Conservation (phyloP, 2,329 filamentous ascomycete species). For the Aureobasidium sp. region DNA sequence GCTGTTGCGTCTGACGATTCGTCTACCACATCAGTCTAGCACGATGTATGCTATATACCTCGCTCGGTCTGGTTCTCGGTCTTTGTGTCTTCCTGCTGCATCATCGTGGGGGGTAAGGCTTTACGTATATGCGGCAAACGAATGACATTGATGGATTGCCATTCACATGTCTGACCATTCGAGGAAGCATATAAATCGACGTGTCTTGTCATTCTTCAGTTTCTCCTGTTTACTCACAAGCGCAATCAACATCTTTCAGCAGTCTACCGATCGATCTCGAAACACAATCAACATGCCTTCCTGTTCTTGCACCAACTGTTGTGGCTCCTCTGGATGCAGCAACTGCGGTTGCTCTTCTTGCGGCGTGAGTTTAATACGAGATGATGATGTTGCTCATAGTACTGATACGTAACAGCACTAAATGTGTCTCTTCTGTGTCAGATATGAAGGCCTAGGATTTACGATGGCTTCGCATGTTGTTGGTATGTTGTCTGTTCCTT, state of each 20-base stretch:
- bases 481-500: neutral
- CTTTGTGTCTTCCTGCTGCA: neutral
- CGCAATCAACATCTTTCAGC: neutral
- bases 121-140: neutral
- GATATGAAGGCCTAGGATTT: no score
- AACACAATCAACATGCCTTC: conserved; percentile 1
- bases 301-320: conserved; percentile 12
- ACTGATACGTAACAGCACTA: neutral
- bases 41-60: neutral
- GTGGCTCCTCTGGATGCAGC: neutral
- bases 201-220: neutral
- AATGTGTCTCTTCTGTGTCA: neutral
- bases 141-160: neutral
- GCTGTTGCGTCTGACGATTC: neutral
- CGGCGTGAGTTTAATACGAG: neutral
- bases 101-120: conserved; percentile 1
- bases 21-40: neutral
- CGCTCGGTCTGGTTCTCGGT: neutral
- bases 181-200: neutral
- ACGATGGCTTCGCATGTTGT: neutral
- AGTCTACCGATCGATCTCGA: neutral
- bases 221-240: neutral
- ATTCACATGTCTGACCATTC: neutral
- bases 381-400: neutral
- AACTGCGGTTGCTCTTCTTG: conserved; percentile 7